Base-by-base conservation (phyloP, 768 basidiomycete genomes). In the Termitomyces sp. region DNA sequence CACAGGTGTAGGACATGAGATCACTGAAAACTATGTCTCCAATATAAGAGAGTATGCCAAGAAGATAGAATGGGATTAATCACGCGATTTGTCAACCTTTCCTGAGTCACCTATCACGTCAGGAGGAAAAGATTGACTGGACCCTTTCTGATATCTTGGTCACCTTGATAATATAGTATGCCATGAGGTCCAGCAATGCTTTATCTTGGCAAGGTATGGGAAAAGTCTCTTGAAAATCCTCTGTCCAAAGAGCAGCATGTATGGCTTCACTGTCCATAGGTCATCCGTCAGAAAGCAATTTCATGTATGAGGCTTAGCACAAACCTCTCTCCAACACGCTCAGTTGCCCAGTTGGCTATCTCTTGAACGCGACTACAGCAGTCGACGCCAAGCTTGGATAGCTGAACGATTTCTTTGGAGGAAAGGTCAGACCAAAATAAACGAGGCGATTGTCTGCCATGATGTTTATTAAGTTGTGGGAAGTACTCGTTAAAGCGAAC, bases 61-160 rank as follows among this genome's bases (percentile, higher is more conserved):
- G 58, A 83, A 75, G 69, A 87, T 96, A 66, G 72, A 81, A 38
- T 96, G 94, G 94, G 92, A 94, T 71, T 82, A 64, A 75, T 26
- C 14, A n/a, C 18, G 38, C 9, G 16, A 43, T 50, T 9, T 38
- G 49, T 5, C 14, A 33, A 24, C 22, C n/a, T n/a, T 33, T 24
- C 12, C 35, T 43, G 20, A 1, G 3, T 22, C 20, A 14, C 43
- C 13, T 14, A 6, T 38, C 43, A 28, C 32, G 36, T 43, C 38
- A 52, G 16, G 26, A 12, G 49, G 58, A 64, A 65, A 40, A 66
- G 62, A 44, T 52, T 24, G 53, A 42, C 24, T 67, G 54, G 12
- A 66, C 51, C 45, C 53, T 63, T n/a, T 64, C 49, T 22, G 68
- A 65, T 16, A 58, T 63, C 20, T 46, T 45, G 6, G 54, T 48